Evolutionary conservation across 768 basidiomycete genomes (phyloP), one percentile per base, ranked within the genome.

Genomic region (Boletus bicolor): DNA sequence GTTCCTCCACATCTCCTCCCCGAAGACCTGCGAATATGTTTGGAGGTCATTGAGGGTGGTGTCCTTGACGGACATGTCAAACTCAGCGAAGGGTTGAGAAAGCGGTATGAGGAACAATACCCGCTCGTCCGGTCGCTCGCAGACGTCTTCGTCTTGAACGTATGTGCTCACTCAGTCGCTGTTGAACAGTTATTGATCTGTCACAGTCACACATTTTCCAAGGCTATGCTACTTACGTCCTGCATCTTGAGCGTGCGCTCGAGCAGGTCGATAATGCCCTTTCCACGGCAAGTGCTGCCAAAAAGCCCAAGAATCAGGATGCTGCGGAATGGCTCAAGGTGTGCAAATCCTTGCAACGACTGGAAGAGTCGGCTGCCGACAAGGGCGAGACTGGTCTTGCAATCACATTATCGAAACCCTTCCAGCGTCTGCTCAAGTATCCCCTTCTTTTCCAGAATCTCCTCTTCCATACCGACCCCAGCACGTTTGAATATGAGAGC

Each of bases 361-460:
- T 97, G 17, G 97, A 99, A 72, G 83, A 87, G 62, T 73, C 75
- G 26, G 92, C 96, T 1, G 78, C 79, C 44, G 90, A 91, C 53
- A 89, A 89, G 66, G 95, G 93, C 54, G 96, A 98, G 75, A 94
- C 92, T 1, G 93, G 94, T 3, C 79, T 99, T 53, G 89, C 93
- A 36, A 99, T 99, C 68, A 92, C 92, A 0, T 78, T 98, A 10
- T 95, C 93, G 19, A 98, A 98, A 70, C 96, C 97, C 3, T 97
- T 99, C 76, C 96, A 98, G 68, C 84, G 96, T 41, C 78, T 99
- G 35, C 83, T 97, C 68, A 98, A 98, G 71, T 97, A 98, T 71
- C 97, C 97, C 5, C 81, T 99, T 35, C 82, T 99, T 45, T 98
- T 98, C 76, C 97, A 99, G 74, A 98, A 97, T 70, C 81, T 98